Evolutionary conservation across 345 rosid genomes (phyloP), one percentile per base, ranked within the genome.

Genomic region (Aethionema arabicum): DNA sequence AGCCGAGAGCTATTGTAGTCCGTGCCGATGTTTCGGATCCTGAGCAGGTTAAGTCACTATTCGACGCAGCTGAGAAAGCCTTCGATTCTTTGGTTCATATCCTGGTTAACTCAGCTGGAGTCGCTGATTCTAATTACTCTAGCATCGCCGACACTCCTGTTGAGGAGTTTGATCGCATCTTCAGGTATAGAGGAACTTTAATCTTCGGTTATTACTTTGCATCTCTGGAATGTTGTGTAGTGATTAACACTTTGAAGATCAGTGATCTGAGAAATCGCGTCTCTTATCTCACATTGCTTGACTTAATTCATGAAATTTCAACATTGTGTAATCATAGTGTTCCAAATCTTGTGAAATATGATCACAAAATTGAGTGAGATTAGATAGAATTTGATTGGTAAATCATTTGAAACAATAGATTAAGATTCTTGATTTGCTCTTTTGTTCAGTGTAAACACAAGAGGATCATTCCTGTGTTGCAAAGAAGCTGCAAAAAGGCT

Each of bases 41-140:
- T 1, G 80, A 69, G 12, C 85, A 83, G 41, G 88, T 90, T 9
- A 67, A 83, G 63, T 76, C 56, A 32, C 84, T 90, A 33, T 90
- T 90, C 45, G 80, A 84, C 49, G 65, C 21, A 61, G 72, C 91
- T 29, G 93, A 87, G 63, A 66, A 73, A 64, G 84, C 74, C 13
- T 85, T 87, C 30, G 65, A 72, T 11, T 77, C 79, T n/a, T 68
- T 78, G 55, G 45, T 74, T 53, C 80, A 84, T 54, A 81, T 90
- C 74, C 82, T 82, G 11, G 79, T 83, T 15, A 76, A 76, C 73
- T 76, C 78, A n/a, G 95, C 93, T 13, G 95, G 95, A 0, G 56
- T 85, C 42, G 0, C 59, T 65, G 77, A 82, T 73, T 71, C 81
- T 2, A 82, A 78, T 46, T 83, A 73, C 43, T 92, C 95, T 3